Percentiles rank a stretch among this genome's conserved stretches.
phyloP scores from a whole-genome alignment of 2,329 filamentous ascomycete species.

The Mycosphaerella sp. region DNA sequence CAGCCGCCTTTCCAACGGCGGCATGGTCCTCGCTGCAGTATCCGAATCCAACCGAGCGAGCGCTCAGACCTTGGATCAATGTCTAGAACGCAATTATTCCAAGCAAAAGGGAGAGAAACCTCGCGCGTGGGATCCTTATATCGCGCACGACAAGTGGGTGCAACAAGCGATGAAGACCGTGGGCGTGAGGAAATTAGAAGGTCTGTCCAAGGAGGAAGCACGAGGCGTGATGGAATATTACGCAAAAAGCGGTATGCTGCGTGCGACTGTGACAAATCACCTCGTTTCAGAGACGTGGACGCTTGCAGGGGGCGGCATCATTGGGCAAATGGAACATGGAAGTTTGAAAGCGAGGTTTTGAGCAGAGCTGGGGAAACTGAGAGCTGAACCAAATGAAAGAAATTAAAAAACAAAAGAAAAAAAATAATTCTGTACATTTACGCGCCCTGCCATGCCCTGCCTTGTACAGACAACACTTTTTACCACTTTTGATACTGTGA shows the following conservation, averaged over 20 bases:
- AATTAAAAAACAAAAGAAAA: too few relatives aligned
- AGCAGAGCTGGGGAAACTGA: background rate
- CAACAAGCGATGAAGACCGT: constrained; percentile 42
- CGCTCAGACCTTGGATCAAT: constrained; percentile 16
- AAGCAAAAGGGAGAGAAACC: constrained; percentile 27
- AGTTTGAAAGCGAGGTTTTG: constrained; percentile 33
- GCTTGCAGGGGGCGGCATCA: constrained; percentile 68
- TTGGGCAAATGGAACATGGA: constrained; percentile 78
- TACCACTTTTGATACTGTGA: too few relatives aligned
- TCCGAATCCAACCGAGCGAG: constrained; percentile 56
- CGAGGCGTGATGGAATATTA: constrained; percentile 87
- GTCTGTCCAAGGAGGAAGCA: constrained; percentile 67
- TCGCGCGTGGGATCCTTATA: constrained; percentile 47
- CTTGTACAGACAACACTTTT: too few relatives aligned
- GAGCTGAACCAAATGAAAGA: too few relatives aligned
- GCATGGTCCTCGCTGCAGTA: constrained; percentile 68
- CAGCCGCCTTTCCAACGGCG: constrained; percentile 59
- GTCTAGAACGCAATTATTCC: constrained; percentile 14
- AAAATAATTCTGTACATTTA: too few relatives aligned
- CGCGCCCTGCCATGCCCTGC: too few relatives aligned
- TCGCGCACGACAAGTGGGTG: constrained; percentile 47
- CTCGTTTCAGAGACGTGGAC: constrained; percentile 78
- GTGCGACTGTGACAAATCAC: constrained; percentile 61
- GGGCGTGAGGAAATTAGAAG: constrained; percentile 51
- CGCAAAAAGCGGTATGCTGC: constrained; percentile 74